These are phyloP conservation scores for Talaromyces sp. DNA, from an alignment of 2,329 filamentous ascomycete species.

Conservation along the genomic window DNA sequence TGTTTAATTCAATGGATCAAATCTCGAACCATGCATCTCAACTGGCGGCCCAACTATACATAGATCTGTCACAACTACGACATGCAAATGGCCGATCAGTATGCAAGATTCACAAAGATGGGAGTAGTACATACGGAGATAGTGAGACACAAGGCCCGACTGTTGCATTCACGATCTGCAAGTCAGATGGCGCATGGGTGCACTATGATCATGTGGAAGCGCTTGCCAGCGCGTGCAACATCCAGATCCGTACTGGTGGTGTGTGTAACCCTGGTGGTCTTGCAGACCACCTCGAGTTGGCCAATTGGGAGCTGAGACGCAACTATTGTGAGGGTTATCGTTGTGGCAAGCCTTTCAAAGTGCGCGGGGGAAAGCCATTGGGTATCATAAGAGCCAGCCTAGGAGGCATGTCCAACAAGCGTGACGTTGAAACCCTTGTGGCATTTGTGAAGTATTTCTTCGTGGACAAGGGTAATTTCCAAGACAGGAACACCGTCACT, in stretches of 20 bases:
- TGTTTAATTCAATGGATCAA: conserved; percentile 68
- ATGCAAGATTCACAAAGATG: conserved; percentile 61
- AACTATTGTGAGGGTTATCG: conserved; percentile 83
- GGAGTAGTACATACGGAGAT: conserved; percentile 42
- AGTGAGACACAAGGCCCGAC: conserved; percentile 62
- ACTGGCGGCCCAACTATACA: conserved; percentile 58
- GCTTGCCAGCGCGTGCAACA: conserved; percentile 69
- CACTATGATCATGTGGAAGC: conserved; percentile 86
- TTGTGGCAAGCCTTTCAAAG: conserved; percentile 77
- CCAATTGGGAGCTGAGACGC: conserved; percentile 74
- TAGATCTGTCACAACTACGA: conserved; percentile 55
- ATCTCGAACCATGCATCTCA: conserved; percentile 68
- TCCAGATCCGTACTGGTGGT: conserved; percentile 83
- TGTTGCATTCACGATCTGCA: conserved; percentile 77
- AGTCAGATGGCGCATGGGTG: conserved; percentile 66
- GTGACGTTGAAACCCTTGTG: conserved; percentile 70
- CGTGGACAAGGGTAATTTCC: conserved; percentile 31
- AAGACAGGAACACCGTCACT: background rate
- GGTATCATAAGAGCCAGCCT: conserved; percentile 81
- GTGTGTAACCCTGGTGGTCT: conserved; percentile 91
- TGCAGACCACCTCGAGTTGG: conserved; percentile 64
- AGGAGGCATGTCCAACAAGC: conserved; percentile 79
- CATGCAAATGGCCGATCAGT: conserved; percentile 67
- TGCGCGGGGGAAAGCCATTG: conserved; percentile 78
- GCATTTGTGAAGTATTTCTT: conserved; percentile 70